Percentiles rank a stretch among this genome's conserved stretches.
Conservation (phyloP, 176 grass and related monocot genomes). For the Cenchrus purpureus region DNA sequence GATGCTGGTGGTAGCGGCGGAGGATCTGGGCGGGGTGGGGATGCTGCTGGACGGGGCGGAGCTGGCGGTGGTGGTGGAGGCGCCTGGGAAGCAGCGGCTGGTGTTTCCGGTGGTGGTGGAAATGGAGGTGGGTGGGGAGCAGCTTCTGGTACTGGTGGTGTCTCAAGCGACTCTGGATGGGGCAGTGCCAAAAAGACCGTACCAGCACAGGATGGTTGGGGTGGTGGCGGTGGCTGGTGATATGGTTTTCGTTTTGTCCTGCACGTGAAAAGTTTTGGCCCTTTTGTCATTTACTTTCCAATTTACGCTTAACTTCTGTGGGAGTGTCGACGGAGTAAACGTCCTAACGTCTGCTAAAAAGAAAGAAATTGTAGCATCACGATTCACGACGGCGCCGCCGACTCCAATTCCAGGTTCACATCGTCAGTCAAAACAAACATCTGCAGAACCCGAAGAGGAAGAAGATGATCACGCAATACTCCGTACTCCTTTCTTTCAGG, state of each 20-base stretch:
- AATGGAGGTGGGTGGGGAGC: no score
- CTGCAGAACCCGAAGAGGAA: no score
- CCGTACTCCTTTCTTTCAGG: not conserved
- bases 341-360: not conserved
- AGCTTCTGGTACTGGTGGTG: not conserved
- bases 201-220: constrained; percentile 47
- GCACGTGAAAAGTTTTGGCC: not conserved
- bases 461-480: no score
- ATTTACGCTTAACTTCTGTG: not conserved
- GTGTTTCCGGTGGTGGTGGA: not conserved
- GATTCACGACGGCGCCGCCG: no score
- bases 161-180: constrained; percentile 39
- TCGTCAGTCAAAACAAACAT: no score
- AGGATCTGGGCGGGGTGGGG: constrained; percentile 36
- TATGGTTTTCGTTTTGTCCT: not conserved
- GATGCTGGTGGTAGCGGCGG: constrained; percentile 2
- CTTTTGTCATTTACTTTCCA: not conserved
- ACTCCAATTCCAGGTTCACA: no score
- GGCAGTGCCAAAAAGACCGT: constrained; percentile 52
- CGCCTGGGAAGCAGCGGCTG: constrained; percentile 3
- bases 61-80: not conserved
- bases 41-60: constrained; percentile 32
- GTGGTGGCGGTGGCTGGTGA: constrained; percentile 47
- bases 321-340: not conserved
- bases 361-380: no score